These are phyloP conservation scores for Pyricularia pennisetigena DNA, from an alignment of 2,329 filamentous ascomycete species.

Conservation along the genomic window DNA sequence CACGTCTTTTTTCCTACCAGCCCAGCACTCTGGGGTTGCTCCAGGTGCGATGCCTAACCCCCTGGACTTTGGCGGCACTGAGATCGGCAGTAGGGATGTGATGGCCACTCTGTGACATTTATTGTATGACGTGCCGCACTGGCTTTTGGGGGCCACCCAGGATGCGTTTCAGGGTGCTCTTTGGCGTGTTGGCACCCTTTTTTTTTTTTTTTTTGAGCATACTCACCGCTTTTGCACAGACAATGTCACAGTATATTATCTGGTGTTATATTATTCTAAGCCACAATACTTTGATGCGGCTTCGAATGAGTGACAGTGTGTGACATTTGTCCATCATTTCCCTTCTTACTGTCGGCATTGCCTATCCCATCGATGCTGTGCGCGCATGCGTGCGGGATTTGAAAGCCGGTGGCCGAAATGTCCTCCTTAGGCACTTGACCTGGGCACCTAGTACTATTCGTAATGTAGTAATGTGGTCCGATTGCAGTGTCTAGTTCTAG, in stretches of 20 bases:
- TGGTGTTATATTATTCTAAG: too few species aligned
- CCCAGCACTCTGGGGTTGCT: too few species aligned
- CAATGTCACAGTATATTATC: too few species aligned
- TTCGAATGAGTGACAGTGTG: too few species aligned
- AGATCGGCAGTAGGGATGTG: not conserved
- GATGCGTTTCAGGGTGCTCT: not conserved
- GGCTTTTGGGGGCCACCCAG: not conserved
- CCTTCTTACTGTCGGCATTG: too few species aligned
- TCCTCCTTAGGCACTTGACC: not conserved
- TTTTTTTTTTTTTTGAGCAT: not conserved
- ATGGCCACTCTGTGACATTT: not conserved
- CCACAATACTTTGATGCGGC: too few species aligned
- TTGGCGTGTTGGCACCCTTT: not conserved
- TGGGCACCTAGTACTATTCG: not conserved
- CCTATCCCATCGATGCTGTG: too few species aligned
- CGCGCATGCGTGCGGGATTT: too few species aligned
- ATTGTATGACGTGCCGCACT: not conserved
- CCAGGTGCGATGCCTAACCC: not conserved
- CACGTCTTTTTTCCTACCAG: not conserved
- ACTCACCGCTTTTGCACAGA: not conserved
- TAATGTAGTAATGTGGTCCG: not conserved
- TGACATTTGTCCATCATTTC: too few species aligned
- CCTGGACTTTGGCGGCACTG: not conserved
- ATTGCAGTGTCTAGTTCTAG: not conserved
- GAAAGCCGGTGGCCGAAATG: not conserved